Base-by-base conservation (phyloP, 2,329 filamentous ascomycete genomes). In the Cladosporium sp. region DNA sequence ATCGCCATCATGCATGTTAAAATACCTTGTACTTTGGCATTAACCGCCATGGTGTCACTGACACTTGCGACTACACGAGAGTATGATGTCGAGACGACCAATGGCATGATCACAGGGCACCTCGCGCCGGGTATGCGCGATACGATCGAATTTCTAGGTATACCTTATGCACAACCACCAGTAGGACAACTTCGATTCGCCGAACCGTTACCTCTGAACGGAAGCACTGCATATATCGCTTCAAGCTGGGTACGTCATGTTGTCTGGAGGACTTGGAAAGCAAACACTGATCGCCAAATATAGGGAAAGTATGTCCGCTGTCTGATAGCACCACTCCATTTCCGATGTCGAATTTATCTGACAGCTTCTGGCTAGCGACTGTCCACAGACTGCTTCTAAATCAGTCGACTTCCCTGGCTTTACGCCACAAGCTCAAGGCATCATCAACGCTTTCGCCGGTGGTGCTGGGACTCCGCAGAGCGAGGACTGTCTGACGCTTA, bases 401-500 rank as follows among this genome's bases (percentile, higher is more conserved):
- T 39, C 37, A 13, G 45, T 48, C 28, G 17, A 48, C 28, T 48
- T 48, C 17, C 55, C 55, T 28, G 36, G 45, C 24, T 51, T 57
- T 9, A 57, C 55, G 15, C 35, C 55, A 12, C 55, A 57, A 32
- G 55, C 55, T 28, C 45, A 57, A 24, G n/a, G 25, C 7, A 44
- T 57, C 22, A 57, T 57, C 13, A 44, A 57, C 15, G 44, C 44
- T 10, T 57, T 57, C n/a, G 47, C 47, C 2, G 35, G 47, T 4
- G 47, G 45, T 35, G 34, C 17, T 17, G 55, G 45, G 37, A 57
- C 45, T 4, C 55, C 28, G 0, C 55, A 57, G 9, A 53, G 64
- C 45, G 66, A 72, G 58, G 72, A 74, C 53, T 74, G 72, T 59
- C 60, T 74, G 56, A 70, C 67, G 9, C 52, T 74, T 24, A 73